Base-by-base conservation (phyloP, 176 grass and related monocot genomes). In the Avena insularis region DNA sequence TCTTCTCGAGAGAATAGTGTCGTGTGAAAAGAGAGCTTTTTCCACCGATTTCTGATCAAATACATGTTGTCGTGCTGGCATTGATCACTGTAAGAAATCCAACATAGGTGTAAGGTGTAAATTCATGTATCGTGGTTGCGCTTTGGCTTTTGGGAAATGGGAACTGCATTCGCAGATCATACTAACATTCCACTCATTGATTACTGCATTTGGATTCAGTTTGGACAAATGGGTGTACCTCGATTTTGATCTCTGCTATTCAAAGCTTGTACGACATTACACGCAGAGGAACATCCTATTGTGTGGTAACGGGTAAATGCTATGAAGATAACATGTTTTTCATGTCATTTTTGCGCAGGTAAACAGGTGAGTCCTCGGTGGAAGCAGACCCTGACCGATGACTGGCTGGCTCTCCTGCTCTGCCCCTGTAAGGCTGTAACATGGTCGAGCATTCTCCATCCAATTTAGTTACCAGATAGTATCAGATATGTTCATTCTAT, bases 311-410 rank as follows among this genome's bases (percentile, higher is more conserved):
- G 46, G 6, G 67, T 31, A 25, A 79, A 23, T 78, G 38, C 2
- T 56, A 16, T 0, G 13, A 9, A 69, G 79, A 51, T 68, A 47
- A 17, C 40, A 2, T 16, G 11, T 11, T 78, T 62, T 62, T 6
- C 4, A 0, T 77, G 76, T 35, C 33, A 48, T 84, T 57, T 53
- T 35, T 43, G 13, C 14, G 83, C 79, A 83, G 88, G 79, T 2
- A 38, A 55, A 51, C 25, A 11, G 8, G 13, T n/a, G 67, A 82
- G 71, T 9, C 40, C 33, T 35, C 33, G 33, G 33, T 35, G 33
- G 3, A 35, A 35, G 33, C 33, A 35, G 33, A 35, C 5, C 43
- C 43, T 17, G 40, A 29, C 12, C 20, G 36, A 55, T 58, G 9
- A 53, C 12, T 57, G 33, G 33, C 33, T 35, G 16, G 31, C 51